These are phyloP conservation scores for Colletotrichum liriopes DNA, from an alignment of 2,329 filamentous ascomycete genomes.

Conservation along the genomic window DNA sequence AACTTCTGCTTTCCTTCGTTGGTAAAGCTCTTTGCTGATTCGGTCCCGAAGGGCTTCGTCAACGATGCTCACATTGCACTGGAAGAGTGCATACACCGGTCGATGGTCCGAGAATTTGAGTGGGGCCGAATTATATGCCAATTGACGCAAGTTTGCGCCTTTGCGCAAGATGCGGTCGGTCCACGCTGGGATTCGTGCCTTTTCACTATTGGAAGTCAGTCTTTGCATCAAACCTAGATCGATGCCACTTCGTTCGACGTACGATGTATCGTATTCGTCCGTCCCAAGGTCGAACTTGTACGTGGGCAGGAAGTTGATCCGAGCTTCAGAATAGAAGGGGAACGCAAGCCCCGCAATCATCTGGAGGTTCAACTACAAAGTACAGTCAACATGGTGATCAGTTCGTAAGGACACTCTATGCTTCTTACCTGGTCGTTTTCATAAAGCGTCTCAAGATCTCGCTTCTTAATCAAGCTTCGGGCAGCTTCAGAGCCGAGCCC, in stretches of 20 bases:
- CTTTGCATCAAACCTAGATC: neutral
- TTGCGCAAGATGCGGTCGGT: constrained; percentile 94
- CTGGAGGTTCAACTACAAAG: constrained; percentile 84
- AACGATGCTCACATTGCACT: constrained; percentile 85
- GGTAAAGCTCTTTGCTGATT: constrained; percentile 83
- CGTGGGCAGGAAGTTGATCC: constrained; percentile 90
- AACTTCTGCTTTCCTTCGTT: constrained; percentile 76
- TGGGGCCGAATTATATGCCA: constrained; percentile 86
- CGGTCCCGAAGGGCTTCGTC: constrained; percentile 81
- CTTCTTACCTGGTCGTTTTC: constrained; percentile 85
- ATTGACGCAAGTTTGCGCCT: constrained; percentile 85
- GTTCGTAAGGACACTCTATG: no score
- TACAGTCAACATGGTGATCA: neutral
- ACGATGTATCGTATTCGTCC: constrained; percentile 93
- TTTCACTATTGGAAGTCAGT: constrained; percentile 75
- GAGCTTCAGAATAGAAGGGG: constrained; percentile 90
- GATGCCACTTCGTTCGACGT: constrained; percentile 51
- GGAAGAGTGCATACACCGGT: constrained; percentile 93
- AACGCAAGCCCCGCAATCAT: constrained; percentile 95
- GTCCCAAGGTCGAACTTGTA: constrained; percentile 95
- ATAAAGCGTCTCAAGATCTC: constrained; percentile 84
- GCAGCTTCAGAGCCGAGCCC: constrained; percentile 86
- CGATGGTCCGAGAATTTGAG: constrained; percentile 94
- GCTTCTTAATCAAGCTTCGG: constrained; percentile 79
- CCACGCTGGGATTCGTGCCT: constrained; percentile 96